Base-by-base conservation (phyloP, 2,329 filamentous ascomycete genomes). In the Pyrenophora seminiperda region DNA sequence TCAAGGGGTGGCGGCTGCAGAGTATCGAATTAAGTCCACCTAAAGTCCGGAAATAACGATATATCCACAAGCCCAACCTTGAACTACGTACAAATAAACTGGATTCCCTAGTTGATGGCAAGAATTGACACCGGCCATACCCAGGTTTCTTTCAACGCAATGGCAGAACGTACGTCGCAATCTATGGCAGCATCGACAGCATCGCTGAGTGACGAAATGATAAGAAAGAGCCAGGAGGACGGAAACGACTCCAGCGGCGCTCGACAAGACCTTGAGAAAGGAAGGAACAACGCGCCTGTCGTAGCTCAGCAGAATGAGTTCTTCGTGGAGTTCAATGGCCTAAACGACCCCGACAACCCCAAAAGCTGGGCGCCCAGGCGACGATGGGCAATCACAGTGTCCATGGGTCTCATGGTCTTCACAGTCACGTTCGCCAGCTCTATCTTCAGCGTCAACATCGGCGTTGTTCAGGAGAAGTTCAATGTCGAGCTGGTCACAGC, bases 261-360 rank as follows among this genome's bases (percentile, higher is more conserved):
- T 4, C 22, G 33, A 9, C 27, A 30, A 33, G 56, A 57, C 17
- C n/a, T 55, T 9, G 56, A 59, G 19, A 54, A 55, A 33, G 50
- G 41, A 18, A 30, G 18, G 14, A 19, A 22, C 17, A 18, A 47
- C 3, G 14, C 9, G 3, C 46, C 39, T 9, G 3, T 38, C 30
- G n/a, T 32, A 34, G 7, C 22, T 33, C 40, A 50, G 3, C 79
- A 48, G 14, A 30, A 48, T 14, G 20, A 24, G 5, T 61, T 60
- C 9, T 50, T 91, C 10, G 88, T 91, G 15, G 86, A 89, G 47
- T 92, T 91, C 59, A 87, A 90, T 6, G 87, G 87, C 0, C 79
- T 80, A 0, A 81, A 87, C 54, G 89, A 92, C 69, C 84, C 84
- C 0, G 89, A 88, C 61, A 78, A 81, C 11, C 88, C 88, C 0